These are phyloP conservation scores for Strobilomyces echinocephalus DNA, from an alignment of 768 basidiomycete genomes.

Conservation along the genomic window DNA sequence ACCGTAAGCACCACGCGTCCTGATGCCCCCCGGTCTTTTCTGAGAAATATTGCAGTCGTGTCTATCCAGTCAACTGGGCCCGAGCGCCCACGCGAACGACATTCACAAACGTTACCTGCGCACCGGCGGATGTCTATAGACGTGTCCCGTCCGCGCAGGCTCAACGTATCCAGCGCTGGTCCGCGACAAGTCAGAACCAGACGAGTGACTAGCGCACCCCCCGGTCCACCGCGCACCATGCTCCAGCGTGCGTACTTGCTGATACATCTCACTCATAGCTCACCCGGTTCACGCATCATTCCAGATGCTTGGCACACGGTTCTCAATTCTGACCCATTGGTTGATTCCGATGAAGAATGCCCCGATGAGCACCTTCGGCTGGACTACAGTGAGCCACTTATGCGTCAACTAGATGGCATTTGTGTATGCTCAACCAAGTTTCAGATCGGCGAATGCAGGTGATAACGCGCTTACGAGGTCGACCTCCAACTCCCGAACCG, in stretches of 20 bases:
- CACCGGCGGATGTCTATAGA: conserved; percentile 28
- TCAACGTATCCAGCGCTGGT: conserved; percentile 17
- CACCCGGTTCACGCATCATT: conserved; percentile 3
- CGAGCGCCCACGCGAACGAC: conserved; percentile 27
- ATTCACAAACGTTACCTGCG: conserved; percentile 14
- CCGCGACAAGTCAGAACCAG: conserved; percentile 25
- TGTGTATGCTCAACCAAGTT: conserved; percentile 8
- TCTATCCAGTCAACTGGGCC: conserved; percentile 16
- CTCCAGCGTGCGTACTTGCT: conserved; percentile 53
- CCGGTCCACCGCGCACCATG: conserved; percentile 46
- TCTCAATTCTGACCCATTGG: conserved; percentile 62
- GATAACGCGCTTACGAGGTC: conserved; percentile 53
- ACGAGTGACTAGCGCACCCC: conserved; percentile 20
- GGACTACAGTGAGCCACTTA: conserved; percentile 53
- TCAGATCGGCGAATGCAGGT: conserved; percentile 58
- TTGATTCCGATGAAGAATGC: conserved; percentile 70
- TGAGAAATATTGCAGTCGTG: conserved; percentile 18
- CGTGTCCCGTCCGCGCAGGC: conserved; percentile 20
- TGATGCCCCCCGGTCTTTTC: background rate
- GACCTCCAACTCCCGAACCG: conserved; percentile 52
- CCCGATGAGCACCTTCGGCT: conserved; percentile 59
- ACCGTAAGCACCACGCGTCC: conserved; percentile 18
- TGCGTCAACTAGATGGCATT: background rate
- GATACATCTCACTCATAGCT: conserved; percentile 1
- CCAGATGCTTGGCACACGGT: conserved; percentile 72